Percentiles rank a stretch among this genome's conserved stretches.
phyloP scores from a whole-genome alignment of 1,284 basidiomycete species.

The Entoloma clypeatum region DNA sequence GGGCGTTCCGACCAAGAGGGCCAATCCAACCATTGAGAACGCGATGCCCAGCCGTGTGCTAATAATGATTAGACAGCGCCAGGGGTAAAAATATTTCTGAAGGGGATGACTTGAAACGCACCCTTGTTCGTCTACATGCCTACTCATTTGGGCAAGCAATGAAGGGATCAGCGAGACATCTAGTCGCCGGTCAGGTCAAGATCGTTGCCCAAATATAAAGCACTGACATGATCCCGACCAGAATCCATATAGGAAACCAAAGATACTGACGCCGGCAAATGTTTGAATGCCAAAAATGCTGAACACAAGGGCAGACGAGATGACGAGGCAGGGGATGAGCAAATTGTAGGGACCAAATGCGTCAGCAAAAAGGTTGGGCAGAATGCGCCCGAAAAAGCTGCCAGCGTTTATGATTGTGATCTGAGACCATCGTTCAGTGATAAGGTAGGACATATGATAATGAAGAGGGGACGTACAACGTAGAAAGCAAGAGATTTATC shows the following conservation, averaged over 20 bases:
- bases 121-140: conserved; percentile 44
- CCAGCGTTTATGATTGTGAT: conserved; percentile 48
- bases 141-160: conserved; percentile 40
- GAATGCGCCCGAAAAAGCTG: conserved; percentile 43
- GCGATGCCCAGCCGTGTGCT: conserved; percentile 52
- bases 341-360: conserved; percentile 42
- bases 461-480: conserved; percentile 32
- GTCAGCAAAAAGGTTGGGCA: conserved; percentile 48
- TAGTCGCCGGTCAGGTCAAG: conserved; percentile 18
- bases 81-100: background rate
- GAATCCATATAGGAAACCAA: conserved; percentile 47
- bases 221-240: conserved; percentile 46
- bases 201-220: background rate
- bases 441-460: background rate
- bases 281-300: conserved; percentile 39
- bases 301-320: conserved; percentile 40
- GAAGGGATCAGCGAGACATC: conserved; percentile 50
- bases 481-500: conserved; percentile 43
- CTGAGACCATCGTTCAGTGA: conserved; percentile 19
- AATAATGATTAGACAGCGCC: background rate
- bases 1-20: conserved; percentile 48
- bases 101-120: conserved; percentile 20
- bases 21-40: conserved; percentile 44
- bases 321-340: conserved; percentile 38
- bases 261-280: conserved; percentile 35